phyloP scores from a whole-genome alignment of 176 grass and related monocot species.

The Raddia guianensis region DNA sequence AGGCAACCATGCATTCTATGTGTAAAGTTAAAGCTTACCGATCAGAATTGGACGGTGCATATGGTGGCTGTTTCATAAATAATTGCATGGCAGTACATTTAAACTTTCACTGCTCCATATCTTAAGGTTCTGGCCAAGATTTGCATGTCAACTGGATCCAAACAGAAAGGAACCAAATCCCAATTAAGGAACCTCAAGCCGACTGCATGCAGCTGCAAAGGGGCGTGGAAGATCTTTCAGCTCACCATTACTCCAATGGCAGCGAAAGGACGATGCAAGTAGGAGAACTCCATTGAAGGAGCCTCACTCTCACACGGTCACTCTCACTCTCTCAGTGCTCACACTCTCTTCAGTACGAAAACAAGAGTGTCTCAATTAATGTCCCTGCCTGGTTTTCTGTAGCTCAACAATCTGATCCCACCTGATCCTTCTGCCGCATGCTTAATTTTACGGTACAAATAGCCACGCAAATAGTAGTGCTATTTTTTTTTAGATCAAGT shows the following conservation, averaged over 20 bases:
- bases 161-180: conserved; percentile 45
- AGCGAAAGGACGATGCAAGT: conserved; percentile 31
- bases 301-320: not conserved
- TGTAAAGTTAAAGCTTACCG: conserved; percentile 16
- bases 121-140: conserved; percentile 25
- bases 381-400: conserved; percentile 5
- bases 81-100: conserved; percentile 31
- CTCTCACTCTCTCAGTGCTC: not conserved
- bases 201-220: not conserved
- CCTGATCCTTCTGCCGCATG: not conserved
- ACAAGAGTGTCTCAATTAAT: conserved; percentile 39
- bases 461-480: not conserved
- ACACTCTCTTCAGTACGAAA: conserved; percentile 31
- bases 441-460: not conserved
- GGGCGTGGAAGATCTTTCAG: conserved; percentile 39
- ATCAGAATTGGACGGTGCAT: conserved; percentile 31
- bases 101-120: conserved; percentile 36
- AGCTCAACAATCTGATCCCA: conserved; percentile 13
- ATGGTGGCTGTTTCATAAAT: conserved; percentile 44
- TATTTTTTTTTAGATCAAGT: not conserved
- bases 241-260: conserved; percentile 29
- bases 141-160: conserved; percentile 36
- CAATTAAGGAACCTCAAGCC: conserved; percentile 31
- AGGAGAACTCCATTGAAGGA: conserved; percentile 23
- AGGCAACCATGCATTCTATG: not conserved